phyloP scores from a whole-genome alignment of 192 early-diverging fungal genomes.

The Coemansia biformis region DNA sequence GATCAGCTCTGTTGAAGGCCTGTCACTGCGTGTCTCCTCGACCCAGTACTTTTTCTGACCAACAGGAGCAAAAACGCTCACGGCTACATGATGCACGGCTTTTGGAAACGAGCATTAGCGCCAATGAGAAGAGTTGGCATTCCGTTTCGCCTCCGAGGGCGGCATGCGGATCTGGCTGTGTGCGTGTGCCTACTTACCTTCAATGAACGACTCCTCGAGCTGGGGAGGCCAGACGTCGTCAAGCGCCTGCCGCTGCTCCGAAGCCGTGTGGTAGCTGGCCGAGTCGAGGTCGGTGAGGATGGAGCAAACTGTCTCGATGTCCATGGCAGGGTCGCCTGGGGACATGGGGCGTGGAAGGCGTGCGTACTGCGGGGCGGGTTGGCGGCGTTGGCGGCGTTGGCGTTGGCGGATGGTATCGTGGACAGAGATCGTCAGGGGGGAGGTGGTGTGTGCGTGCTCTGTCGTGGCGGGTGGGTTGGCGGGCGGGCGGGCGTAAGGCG shows the following conservation, averaged over 20 bases:
- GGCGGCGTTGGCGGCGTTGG: too few species aligned
- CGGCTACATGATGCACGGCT: too few species aligned
- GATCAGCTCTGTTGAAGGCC: conserved; percentile 26
- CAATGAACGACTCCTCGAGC: conserved; percentile 33
- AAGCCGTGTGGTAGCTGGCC: conserved; percentile 20
- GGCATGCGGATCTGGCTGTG: not conserved
- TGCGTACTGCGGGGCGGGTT: too few species aligned
- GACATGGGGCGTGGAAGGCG: not conserved
- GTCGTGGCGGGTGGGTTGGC: too few species aligned
- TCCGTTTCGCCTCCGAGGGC: too few species aligned
- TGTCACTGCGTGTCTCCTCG: conserved; percentile 17
- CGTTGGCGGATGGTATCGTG: too few species aligned
- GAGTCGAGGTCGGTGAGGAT: conserved; percentile 30
- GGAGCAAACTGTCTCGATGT: conserved; percentile 25
- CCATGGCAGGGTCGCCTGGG: conserved; percentile 10
- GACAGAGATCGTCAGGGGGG: too few species aligned
- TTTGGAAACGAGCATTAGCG: too few species aligned
- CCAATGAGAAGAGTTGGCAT: not conserved
- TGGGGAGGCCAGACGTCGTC: conserved; percentile 44
- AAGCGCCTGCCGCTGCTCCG: conserved; percentile 7
- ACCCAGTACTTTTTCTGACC: conserved; percentile 46
- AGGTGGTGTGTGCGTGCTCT: too few species aligned
- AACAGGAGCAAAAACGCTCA: conserved; percentile 31
- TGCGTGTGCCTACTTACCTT: conserved; percentile 9
- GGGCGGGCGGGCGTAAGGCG: too few species aligned